Percentiles rank a stretch among this genome's conserved stretches.
These are phyloP conservation scores for Centaurea solstitialis DNA, from an alignment of 129 eudicot genomes.

Conservation along the genomic window DNA sequence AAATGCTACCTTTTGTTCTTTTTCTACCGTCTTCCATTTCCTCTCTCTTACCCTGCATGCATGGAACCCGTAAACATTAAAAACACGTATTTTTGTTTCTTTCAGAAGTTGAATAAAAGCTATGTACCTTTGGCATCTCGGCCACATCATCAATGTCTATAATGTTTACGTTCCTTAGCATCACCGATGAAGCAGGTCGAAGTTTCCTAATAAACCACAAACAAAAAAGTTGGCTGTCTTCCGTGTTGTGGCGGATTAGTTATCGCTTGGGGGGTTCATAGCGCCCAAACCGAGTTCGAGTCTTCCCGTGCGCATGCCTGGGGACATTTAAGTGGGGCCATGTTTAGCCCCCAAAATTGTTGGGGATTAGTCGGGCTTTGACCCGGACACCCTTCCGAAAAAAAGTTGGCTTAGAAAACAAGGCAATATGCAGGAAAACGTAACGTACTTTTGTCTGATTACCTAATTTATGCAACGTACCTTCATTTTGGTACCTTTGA, in stretches of 20 bases:
- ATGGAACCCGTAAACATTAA: constrained; percentile 2
- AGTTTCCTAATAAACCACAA: constrained; percentile 56
- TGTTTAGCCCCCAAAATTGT: too few relatives aligned
- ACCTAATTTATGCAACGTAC: not conserved
- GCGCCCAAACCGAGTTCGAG: too few relatives aligned
- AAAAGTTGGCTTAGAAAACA: not conserved
- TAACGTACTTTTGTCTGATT: not conserved
- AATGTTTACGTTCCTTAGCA: too few relatives aligned
- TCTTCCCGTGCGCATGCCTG: too few relatives aligned
- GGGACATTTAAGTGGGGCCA: too few relatives aligned
- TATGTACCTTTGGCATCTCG: constrained; percentile 75
- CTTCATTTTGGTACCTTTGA: not conserved
- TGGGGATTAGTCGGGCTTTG: too few relatives aligned
- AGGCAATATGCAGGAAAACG: not conserved
- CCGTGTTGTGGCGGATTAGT: too few relatives aligned
- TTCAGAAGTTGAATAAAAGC: not conserved
- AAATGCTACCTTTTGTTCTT: constrained; percentile 43
- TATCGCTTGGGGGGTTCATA: too few relatives aligned
- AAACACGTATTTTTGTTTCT: not conserved
- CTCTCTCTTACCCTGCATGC: constrained; percentile 55
- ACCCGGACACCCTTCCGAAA: too few relatives aligned
- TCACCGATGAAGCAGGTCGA: too few relatives aligned
- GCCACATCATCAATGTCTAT: too few relatives aligned
- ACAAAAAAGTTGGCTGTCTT: not conserved
- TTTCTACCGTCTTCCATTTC: constrained; percentile 40